phyloP scores from a whole-genome alignment of 2,329 filamentous ascomycete genomes.

The Fusarium musae region DNA sequence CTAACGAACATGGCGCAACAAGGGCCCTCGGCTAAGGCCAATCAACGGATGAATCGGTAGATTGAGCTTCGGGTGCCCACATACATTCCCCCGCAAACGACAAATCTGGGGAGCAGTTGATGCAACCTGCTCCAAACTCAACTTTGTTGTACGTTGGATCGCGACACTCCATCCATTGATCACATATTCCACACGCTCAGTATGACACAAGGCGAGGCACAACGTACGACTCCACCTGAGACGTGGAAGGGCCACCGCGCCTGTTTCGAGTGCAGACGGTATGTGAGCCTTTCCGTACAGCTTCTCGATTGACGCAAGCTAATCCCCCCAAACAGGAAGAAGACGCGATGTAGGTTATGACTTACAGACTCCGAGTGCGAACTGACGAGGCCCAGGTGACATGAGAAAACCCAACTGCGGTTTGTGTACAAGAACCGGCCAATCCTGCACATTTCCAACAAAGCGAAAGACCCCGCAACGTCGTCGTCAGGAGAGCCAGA shows the following conservation, averaged over 20 bases:
- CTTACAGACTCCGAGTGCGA: rapidly evolving
- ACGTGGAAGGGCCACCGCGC: not conserved
- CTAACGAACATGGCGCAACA: not conserved
- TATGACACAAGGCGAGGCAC: not conserved
- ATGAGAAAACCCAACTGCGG: not conserved
- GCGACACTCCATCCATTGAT: not conserved
- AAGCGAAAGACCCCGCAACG: not conserved
- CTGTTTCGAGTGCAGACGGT: not conserved
- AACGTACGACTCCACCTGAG: not conserved
- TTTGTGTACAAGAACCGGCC: not conserved
- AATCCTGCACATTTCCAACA: not conserved
- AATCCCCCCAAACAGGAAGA: not conserved
- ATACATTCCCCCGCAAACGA: not conserved
- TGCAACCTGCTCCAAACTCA: not conserved
- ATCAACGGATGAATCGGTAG: not conserved
- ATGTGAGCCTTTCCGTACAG: rapidly evolving
- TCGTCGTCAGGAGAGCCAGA: not conserved
- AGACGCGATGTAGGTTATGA: not conserved
- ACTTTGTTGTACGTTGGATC: not conserved
- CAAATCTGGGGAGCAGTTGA: not conserved
- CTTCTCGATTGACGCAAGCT: not conserved
- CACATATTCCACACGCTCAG: rapidly evolving
- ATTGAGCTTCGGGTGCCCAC: not conserved
- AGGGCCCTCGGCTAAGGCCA: not conserved
- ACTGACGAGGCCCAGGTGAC: not conserved